A percentile compares a stretch with the other conserved stretches of the same genome.
These are phyloP conservation scores for Paracorniculantispora psalliotae DNA, from an alignment of 2,329 filamentous ascomycete genomes.

Conservation along the genomic window DNA sequence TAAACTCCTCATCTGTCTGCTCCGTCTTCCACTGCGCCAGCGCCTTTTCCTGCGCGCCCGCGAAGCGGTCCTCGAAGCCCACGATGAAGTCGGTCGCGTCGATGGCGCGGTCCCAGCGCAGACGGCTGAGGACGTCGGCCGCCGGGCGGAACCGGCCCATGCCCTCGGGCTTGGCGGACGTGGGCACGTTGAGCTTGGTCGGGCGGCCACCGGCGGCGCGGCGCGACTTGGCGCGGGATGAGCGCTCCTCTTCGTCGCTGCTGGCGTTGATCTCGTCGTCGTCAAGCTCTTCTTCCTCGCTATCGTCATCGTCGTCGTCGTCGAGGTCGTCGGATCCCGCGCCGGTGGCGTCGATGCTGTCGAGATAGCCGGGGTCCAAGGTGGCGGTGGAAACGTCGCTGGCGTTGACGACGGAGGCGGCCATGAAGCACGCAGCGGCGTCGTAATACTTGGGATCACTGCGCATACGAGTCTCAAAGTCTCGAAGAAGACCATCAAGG, in stretches of 20 bases:
- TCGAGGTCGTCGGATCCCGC: conserved; percentile 40
- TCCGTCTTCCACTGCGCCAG: conserved; percentile 56
- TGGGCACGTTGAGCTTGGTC: conserved; percentile 8
- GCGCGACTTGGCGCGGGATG: conserved; percentile 7
- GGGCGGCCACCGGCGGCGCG: conserved; percentile 13
- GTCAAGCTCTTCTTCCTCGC: not conserved
- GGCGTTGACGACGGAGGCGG: conserved; percentile 33
- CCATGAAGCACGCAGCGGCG: conserved; percentile 43
- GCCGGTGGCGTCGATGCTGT: conserved; percentile 25
- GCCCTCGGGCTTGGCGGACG: conserved; percentile 24
- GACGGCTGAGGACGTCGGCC: conserved; percentile 52
- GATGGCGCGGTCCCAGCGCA: conserved; percentile 54
- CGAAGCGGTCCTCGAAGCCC: conserved; percentile 58
- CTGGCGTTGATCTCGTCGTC: not conserved
- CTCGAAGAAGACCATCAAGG: conserved; percentile 39
- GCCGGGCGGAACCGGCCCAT: conserved; percentile 50
- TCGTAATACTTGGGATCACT: conserved; percentile 46
- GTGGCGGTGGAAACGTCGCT: conserved; percentile 37
- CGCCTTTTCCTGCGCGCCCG: conserved; percentile 47
- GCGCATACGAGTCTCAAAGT: conserved; percentile 46
- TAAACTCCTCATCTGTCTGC: conserved; percentile 61
- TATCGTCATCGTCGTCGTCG: conserved; percentile 20
- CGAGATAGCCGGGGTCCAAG: conserved; percentile 46
- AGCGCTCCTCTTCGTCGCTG: conserved; percentile 13
- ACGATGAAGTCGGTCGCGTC: conserved; percentile 50